Evolutionary conservation across 2,329 filamentous ascomycete species (phyloP).

Genomic region (Colletotrichum lupini): DNA sequence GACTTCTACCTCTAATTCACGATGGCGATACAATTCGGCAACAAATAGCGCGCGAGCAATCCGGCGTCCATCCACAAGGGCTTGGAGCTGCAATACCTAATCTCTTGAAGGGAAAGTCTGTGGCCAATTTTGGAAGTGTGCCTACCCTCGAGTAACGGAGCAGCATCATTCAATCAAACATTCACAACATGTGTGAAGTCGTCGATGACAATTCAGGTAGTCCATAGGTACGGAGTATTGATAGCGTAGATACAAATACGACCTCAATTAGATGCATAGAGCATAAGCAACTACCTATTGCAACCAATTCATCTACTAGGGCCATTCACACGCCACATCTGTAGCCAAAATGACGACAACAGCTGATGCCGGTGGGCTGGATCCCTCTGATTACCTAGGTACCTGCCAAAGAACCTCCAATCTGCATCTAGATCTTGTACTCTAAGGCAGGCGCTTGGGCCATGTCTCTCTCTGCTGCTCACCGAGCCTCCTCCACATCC

Average conservation of each 20-base stretch:
- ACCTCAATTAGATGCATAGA: not conserved
- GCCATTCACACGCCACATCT: constrained; percentile 3
- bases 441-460: not conserved
- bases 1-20: constrained; percentile 10
- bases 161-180: not conserved
- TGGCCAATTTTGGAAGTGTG: no score
- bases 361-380: not conserved
- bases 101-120: no score
- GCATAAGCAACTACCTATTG: not conserved
- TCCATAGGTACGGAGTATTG: not conserved
- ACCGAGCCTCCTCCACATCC: constrained; percentile 7
- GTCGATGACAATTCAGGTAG: not conserved
- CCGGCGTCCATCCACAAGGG: no score
- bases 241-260: not conserved
- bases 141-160: no score
- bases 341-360: not conserved
- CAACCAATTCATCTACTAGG: not conserved
- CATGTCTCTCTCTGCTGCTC: not conserved
- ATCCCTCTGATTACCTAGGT: not conserved
- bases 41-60: no score
- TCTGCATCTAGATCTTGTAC: not conserved
- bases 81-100: no score
- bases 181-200: not conserved
- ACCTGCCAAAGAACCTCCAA: not conserved
- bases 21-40: not conserved